phyloP scores from a whole-genome alignment of 2,329 filamentous ascomycete species.

The Penicillium fuscoglaucum region DNA sequence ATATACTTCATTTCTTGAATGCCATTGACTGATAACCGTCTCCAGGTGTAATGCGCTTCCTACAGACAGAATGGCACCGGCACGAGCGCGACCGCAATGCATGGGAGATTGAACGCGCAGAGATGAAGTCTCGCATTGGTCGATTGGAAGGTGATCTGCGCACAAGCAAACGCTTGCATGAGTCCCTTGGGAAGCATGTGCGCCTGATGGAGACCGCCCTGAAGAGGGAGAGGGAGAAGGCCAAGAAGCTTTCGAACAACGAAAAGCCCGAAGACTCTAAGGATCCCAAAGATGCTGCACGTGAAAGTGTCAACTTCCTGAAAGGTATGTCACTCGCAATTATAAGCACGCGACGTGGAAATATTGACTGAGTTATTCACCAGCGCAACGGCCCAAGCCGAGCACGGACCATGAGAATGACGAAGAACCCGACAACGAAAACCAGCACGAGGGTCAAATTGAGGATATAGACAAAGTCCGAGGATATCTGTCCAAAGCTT shows the following conservation, averaged over 20 bases:
- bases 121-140: slow-evolving; percentile 98
- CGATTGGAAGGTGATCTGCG: slow-evolving; percentile 86
- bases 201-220: slow-evolving; percentile 84
- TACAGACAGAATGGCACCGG: slow-evolving; percentile 98
- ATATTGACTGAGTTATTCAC: slow-evolving; percentile 7
- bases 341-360: neutral
- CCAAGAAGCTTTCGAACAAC: slow-evolving; percentile 54
- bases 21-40: neutral
- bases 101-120: slow-evolving; percentile 98
- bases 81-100: slow-evolving; percentile 97
- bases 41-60: slow-evolving; percentile 94
- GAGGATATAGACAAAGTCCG: slow-evolving; percentile 65
- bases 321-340: slow-evolving; percentile 34
- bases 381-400: slow-evolving; percentile 48
- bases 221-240: slow-evolving; percentile 75
- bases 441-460: slow-evolving; percentile 53
- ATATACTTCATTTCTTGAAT: neutral
- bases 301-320: slow-evolving; percentile 45
- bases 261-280: slow-evolving; percentile 53
- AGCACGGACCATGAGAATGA: slow-evolving; percentile 55
- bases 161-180: slow-evolving; percentile 83
- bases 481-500: slow-evolving; percentile 63
- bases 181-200: slow-evolving; percentile 87
- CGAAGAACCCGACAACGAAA: slow-evolving; percentile 42
- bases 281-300: slow-evolving; percentile 48